Evolutionary conservation across 1,139 yeast genomes (phyloP), one percentile per base, ranked within the genome.

Genomic region (Wickerhamomyces sp.): DNA sequence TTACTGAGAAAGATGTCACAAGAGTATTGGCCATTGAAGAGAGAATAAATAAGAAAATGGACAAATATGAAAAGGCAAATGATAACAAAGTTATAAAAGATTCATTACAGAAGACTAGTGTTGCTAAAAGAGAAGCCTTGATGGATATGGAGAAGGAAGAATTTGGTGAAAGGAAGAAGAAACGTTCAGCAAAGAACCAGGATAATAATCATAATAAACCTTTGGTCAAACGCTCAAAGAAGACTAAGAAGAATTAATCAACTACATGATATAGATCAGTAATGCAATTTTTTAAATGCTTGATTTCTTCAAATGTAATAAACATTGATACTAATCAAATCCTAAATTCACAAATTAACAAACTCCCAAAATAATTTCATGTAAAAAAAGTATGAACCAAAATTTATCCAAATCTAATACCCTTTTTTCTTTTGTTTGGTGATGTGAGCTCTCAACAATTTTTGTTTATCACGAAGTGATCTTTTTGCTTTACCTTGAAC

Each of bases 401-500:
- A 31, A 29, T 30, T 26, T 15, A 36, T 27, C 10, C 13, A 10
- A 33, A 26, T 30, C 46, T 63, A 77, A 60, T 69, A 71, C 45
- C 93, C 91, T 72, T 83, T 84, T 79, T 84, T 85, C 82, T 89
- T 91, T 65, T 89, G 97, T 66, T 86, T 88, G 45, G 79, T 81
- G 51, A 89, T 79, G 61, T 93, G 99, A 3, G 95, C 95, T 53
- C 84, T 73, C 56, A 93, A 72, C 15, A 85, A 82, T 67, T 81
- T 86, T 66, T 90, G 98, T 66, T 90, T 82, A 67, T 93, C 98
- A 58, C 96, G 77, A 60, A 93, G 73, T 46, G 96, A 87, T 74
- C 86, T 74, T 69, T 84, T 87, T 53, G 85, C 93, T 67, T 93
- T 93, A 52, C 99, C 98, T 68, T 87, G 95, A 39, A 93, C 98